Percentiles rank a stretch among this genome's conserved stretches.
These are phyloP conservation scores for Quercus dentata DNA, from an alignment of 306 rosid species.

Conservation along the genomic window DNA sequence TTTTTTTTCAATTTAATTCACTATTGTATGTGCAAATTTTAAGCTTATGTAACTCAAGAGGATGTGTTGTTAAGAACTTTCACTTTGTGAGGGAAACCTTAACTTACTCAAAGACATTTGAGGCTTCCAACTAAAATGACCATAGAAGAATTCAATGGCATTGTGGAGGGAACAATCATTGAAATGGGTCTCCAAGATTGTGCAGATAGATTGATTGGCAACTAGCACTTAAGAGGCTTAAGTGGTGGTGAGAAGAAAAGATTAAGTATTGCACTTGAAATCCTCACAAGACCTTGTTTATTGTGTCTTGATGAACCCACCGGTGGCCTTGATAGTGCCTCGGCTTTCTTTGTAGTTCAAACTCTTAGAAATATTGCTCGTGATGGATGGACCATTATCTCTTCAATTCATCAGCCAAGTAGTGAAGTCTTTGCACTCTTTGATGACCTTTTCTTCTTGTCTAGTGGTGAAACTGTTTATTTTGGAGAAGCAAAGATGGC, in stretches of 20 bases:
- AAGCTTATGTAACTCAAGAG: constrained; percentile 93
- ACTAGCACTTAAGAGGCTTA: constrained; percentile 78
- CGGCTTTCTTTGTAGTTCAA: constrained; percentile 78
- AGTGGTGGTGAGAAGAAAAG: constrained; percentile 94
- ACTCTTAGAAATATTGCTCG: constrained; percentile 74
- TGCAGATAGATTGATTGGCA: constrained; percentile 67
- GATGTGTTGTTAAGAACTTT: constrained; percentile 78
- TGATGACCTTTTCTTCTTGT: constrained; percentile 78
- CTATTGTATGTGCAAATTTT: constrained; percentile 14
- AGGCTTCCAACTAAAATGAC: constrained; percentile 57
- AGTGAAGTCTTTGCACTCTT: constrained; percentile 87
- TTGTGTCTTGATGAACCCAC: constrained; percentile 88
- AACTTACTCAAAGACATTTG: constrained; percentile 63
- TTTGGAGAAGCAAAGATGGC: constrained; percentile 85
- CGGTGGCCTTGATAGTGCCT: constrained; percentile 88
- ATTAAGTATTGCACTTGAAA: constrained; percentile 81
- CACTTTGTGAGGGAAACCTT: constrained; percentile 71
- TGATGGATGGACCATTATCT: constrained; percentile 74
- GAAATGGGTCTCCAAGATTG: constrained; percentile 95
- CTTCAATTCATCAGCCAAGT: constrained; percentile 86
- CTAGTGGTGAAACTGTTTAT: constrained; percentile 80
- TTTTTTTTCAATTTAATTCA: not conserved
- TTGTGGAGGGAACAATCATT: constrained; percentile 66
- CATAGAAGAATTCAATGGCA: constrained; percentile 45
- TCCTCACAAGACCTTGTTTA: constrained; percentile 69